Evolutionary conservation across 2,329 filamentous ascomycete genomes (phyloP), one percentile per base, ranked within the genome.

Genomic region (Amesomyces nigricolor): DNA sequence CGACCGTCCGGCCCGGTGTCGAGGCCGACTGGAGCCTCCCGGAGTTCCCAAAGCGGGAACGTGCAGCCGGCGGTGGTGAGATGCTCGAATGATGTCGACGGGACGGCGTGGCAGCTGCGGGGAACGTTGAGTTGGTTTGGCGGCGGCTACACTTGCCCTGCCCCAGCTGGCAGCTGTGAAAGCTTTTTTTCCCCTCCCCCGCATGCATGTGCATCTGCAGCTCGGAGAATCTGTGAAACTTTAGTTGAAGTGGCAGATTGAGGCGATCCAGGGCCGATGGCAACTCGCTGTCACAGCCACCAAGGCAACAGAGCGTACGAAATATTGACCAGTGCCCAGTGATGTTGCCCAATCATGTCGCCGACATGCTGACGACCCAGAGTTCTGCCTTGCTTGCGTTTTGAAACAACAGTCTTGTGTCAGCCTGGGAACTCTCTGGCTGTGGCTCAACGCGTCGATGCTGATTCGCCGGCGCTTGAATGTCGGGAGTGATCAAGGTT

Each of bases 401-500:
- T 26, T 26, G 38, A 42, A 48, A 48, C 8, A 35, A 37, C 43
- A 26, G 6, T 32, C 29, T 35, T 29, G 29, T 39, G 26, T 32
- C 47, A 38, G 16, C 11, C 40, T 22, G 42, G 29, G 10, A 9
- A 29, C 22, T 43, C 35, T 49, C 32, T 30, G 14, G 43, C 22
- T 29, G 32, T 11, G 30, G 37, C 38, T 37, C n/a, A 39, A 39
- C 8, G 16, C 43, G 26, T 11, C 39, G 39, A 39, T n/a, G 47
- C 45, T 49, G 54, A 56, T 58, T 56, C 47, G 53, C 38, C 43
- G 4, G 42, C n/a, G 17, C 44, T 47, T 38, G 32, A 52, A 39
- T 47, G 35, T 26, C 11, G 26, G 29, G 44, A 37, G 47, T 30
- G 19, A 37, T 51, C 22, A 43, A 45, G 29, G 43, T 26, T 44